phyloP scores from a whole-genome alignment of 2,329 filamentous ascomycete genomes.

The Lasiodiplodia sp. region DNA sequence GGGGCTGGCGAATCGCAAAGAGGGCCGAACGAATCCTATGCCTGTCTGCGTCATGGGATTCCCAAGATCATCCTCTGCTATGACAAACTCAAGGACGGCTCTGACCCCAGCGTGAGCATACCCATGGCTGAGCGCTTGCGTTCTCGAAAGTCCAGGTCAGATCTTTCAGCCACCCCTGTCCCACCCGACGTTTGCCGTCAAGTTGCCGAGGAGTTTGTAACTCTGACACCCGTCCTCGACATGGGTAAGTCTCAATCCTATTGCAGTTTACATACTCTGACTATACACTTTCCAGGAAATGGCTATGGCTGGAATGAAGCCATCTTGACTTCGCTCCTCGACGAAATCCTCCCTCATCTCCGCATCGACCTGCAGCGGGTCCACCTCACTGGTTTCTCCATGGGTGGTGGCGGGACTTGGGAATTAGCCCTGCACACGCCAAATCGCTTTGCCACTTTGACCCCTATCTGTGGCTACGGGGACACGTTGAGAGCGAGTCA shows the following conservation, averaged over 20 bases:
- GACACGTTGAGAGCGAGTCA: constrained; percentile 24
- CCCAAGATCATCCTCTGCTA: constrained; percentile 33
- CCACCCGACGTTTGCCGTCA: constrained; percentile 15
- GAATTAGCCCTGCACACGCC: constrained; percentile 29
- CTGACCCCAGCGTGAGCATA: constrained; percentile 21
- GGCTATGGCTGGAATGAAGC: constrained; percentile 33
- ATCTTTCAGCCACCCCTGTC: constrained; percentile 23
- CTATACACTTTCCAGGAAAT: not conserved
- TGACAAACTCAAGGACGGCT: constrained; percentile 23
- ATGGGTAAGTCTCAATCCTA: not conserved
- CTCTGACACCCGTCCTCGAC: constrained; percentile 19
- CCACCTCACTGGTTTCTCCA: constrained; percentile 33
- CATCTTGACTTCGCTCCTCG: constrained; percentile 31
- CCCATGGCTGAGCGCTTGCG: constrained; percentile 29
- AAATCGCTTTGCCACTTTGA: constrained; percentile 31
- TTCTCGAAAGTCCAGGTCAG: not conserved
- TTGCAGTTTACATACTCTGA: not conserved
- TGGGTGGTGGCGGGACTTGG: constrained; percentile 34
- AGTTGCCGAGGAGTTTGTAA: constrained; percentile 32
- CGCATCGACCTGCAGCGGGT: constrained; percentile 31
- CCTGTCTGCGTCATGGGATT: constrained; percentile 29
- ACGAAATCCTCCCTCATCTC: constrained; percentile 27
- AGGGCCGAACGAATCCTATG: constrained; percentile 27
- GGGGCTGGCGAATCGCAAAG: constrained; percentile 32
- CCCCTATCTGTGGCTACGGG: constrained; percentile 32